Evolutionary conservation across 257 asterid genomes (phyloP).

Genomic region (Parsonsia alboflavescens): DNA sequence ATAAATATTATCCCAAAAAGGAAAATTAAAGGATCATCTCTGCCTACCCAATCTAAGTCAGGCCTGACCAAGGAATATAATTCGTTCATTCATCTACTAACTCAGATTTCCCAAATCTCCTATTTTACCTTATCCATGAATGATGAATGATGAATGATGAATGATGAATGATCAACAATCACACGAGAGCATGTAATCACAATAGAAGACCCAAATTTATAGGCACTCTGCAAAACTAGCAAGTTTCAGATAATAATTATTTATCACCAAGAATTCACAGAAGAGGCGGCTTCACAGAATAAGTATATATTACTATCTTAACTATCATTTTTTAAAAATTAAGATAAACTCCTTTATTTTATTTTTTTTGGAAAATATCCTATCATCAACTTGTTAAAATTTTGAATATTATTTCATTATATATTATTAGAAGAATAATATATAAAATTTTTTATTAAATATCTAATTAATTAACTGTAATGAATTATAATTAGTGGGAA

Average conservation of each 20-base stretch:
- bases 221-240: not conserved
- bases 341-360: too few relatives aligned
- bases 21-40: slow-evolving; percentile 10
- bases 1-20: not conserved
- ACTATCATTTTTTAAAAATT: too few relatives aligned
- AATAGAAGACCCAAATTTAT: not conserved
- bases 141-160: not conserved
- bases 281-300: not conserved
- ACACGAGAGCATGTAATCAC: not conserved
- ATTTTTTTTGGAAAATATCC: too few relatives aligned
- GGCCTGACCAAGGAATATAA: not conserved
- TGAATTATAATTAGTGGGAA: too few relatives aligned
- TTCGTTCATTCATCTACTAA: not conserved
- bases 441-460: too few relatives aligned
- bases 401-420: too few relatives aligned
- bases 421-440: too few relatives aligned
- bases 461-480: too few relatives aligned
- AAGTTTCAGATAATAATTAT: not conserved
- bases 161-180: not conserved
- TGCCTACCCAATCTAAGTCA: slow-evolving; percentile 22
- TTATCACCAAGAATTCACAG: not conserved
- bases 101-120: slow-evolving; percentile 20
- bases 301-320: too few relatives aligned
- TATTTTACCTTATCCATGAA: slow-evolving; percentile 8
- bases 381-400: too few relatives aligned